Evolutionary conservation across 2,329 filamentous ascomycete species (phyloP).

Genomic region (Fusarium citri): DNA sequence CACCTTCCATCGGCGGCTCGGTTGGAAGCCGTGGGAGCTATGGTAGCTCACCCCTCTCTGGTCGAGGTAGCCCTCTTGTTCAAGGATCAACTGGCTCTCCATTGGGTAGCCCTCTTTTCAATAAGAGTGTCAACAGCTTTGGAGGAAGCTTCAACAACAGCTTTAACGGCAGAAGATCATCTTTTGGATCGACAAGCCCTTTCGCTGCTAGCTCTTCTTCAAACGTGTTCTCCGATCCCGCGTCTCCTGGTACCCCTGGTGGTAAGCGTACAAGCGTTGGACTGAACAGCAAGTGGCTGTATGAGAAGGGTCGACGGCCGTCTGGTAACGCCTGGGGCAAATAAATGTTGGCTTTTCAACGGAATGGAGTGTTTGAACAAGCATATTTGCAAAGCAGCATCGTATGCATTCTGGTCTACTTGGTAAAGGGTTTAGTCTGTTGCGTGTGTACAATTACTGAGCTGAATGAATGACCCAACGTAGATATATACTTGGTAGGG

Average conservation of each 20-base stretch:
- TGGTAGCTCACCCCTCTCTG: constrained; percentile 68
- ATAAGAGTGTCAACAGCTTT: constrained; percentile 70
- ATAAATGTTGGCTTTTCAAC: constrained; percentile 33
- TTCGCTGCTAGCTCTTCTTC: constrained; percentile 62
- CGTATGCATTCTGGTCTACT: constrained; percentile 9
- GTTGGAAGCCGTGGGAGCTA: constrained; percentile 69
- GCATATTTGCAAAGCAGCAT: constrained; percentile 14
- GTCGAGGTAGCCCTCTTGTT: constrained; percentile 62
- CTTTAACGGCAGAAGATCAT: constrained; percentile 65
- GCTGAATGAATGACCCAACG: constrained; percentile 3
- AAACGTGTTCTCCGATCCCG: constrained; percentile 67
- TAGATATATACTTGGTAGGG: constrained; percentile 9
- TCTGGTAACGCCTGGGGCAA: constrained; percentile 58
- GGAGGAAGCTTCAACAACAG: constrained; percentile 39
- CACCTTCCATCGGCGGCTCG: constrained; percentile 73
- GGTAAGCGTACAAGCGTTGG: constrained; percentile 79
- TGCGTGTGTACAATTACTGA: neutral
- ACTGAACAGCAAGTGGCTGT: constrained; percentile 94
- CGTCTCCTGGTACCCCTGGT: constrained; percentile 74
- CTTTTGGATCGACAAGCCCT: constrained; percentile 69
- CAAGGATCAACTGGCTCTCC: constrained; percentile 52
- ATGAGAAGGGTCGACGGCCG: constrained; percentile 79
- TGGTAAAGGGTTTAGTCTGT: neutral
- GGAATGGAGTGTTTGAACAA: constrained; percentile 6
- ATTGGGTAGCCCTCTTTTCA: constrained; percentile 67